Evolutionary conservation across 495 filamentous ascomycete genomes (phyloP).

Genomic region (Entonaema liquescens): DNA sequence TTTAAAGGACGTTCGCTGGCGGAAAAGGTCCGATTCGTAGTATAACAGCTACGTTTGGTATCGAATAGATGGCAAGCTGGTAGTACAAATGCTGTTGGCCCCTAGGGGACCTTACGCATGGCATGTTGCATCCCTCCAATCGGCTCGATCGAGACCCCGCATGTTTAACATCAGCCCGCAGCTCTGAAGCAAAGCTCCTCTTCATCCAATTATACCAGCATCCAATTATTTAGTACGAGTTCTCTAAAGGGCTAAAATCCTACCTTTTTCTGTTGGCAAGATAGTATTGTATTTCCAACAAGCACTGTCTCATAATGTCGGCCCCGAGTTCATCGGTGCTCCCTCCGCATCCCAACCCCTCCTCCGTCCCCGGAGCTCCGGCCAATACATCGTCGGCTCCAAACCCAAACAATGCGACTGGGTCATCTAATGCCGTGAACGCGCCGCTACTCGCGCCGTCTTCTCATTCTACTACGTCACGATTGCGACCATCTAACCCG

Average conservation of each 20-base stretch:
- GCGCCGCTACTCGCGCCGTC: constrained; percentile 19
- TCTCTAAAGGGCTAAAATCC: constrained; percentile 20
- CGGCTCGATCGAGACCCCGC: constrained; percentile 35
- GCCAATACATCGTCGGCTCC: constrained; percentile 10
- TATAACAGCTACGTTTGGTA: constrained; percentile 9
- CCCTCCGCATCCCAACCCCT: constrained; percentile 16
- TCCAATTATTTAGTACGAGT: constrained; percentile 17
- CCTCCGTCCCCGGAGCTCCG: constrained; percentile 21
- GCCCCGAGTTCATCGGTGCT: constrained; percentile 26
- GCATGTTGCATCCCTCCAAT: constrained; percentile 42
- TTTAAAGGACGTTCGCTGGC: neutral
- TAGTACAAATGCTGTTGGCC: constrained; percentile 15
- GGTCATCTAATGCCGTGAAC: constrained; percentile 13
- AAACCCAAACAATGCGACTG: constrained; percentile 21
- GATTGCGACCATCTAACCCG: constrained; percentile 23
- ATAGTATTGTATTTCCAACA: constrained; percentile 7
- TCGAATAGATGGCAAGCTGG: constrained; percentile 13
- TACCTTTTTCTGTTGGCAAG: constrained; percentile 18
- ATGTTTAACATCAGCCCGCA: constrained; percentile 34
- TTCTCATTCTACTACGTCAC: constrained; percentile 22
- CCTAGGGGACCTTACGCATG: constrained; percentile 21
- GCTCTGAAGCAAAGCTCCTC: constrained; percentile 27
- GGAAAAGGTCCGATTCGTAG: constrained; percentile 26
- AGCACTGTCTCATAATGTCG: constrained; percentile 26
- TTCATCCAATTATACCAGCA: constrained; percentile 15